Conservation (phyloP, 768 basidiomycete species). For the Lactifluus volemus region DNA sequence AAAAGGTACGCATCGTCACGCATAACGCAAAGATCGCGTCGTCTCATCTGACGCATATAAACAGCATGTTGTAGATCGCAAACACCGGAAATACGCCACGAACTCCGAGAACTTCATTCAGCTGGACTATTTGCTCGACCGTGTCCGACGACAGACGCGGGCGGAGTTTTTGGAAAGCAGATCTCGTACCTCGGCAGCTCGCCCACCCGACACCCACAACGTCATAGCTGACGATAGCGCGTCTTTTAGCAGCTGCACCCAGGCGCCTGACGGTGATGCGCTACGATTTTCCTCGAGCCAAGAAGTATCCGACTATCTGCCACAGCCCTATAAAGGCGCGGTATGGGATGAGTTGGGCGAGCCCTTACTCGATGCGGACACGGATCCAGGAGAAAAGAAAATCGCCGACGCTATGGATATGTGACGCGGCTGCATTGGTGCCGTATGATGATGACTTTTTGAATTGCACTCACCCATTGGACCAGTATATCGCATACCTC, state of each 20-base stretch:
- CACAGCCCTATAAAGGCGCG: constrained; percentile 11
- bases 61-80: constrained; percentile 66
- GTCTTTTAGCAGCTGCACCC: not conserved
- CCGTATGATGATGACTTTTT: not conserved
- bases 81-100: constrained; percentile 75
- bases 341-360: constrained; percentile 12
- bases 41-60: not conserved
- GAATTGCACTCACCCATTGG: constrained; percentile 8
- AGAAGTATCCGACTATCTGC: constrained; percentile 20
- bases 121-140: constrained; percentile 65
- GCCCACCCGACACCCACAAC: not conserved
- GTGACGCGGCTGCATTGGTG: not conserved
- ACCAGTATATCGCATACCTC: constrained; percentile 11
- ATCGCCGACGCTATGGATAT: not conserved
- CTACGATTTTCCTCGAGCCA: constrained; percentile 12
- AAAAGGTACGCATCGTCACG: constrained; percentile 43
- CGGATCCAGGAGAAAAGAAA: not conserved
- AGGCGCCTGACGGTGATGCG: not conserved
- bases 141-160: constrained; percentile 43
- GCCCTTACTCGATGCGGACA: constrained; percentile 1
- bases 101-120: constrained; percentile 70
- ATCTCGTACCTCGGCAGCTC: constrained; percentile 3
- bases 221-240: not conserved
- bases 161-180: constrained; percentile 26
- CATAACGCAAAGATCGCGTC: not conserved